phyloP scores from a whole-genome alignment of 345 rosid genomes.

The Eucalyptus cloeziana region DNA sequence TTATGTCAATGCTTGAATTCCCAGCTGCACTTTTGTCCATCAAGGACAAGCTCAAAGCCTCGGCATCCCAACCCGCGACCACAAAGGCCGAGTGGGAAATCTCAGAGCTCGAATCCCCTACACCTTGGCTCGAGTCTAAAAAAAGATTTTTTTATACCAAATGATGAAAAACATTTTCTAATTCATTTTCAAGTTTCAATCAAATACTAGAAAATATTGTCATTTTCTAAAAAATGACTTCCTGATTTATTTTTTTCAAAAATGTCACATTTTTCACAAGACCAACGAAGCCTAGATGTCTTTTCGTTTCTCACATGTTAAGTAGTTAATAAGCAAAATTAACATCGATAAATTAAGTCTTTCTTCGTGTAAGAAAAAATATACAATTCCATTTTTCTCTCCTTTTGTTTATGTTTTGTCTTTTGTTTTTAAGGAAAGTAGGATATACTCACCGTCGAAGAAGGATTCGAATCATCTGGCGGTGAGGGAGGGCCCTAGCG shows the following conservation, averaged over 20 bases:
- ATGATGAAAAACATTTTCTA: fast-evolving
- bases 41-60: background rate
- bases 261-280: background rate
- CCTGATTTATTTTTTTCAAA: no score
- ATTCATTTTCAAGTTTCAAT: no score
- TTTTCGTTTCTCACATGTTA: background rate
- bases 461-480: background rate
- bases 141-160: fast-evolving
- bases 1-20: background rate
- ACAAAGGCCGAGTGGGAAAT: no score
- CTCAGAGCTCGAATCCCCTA: fast-evolving
- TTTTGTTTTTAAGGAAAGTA: background rate
- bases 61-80: fast-evolving
- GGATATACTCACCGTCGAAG: background rate
- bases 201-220: no score
- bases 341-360: background rate
- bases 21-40: background rate
- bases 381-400: background rate
- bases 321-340: background rate
- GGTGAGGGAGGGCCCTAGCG: background rate
- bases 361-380: background rate
- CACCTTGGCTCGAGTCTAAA: fast-evolving
- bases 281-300: background rate
- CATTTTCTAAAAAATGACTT: no score
- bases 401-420: background rate